Evolutionary conservation across 805 yeast species (phyloP), one percentile per base, ranked within the genome.

Genomic region (Priceomyces fermenticarens): DNA sequence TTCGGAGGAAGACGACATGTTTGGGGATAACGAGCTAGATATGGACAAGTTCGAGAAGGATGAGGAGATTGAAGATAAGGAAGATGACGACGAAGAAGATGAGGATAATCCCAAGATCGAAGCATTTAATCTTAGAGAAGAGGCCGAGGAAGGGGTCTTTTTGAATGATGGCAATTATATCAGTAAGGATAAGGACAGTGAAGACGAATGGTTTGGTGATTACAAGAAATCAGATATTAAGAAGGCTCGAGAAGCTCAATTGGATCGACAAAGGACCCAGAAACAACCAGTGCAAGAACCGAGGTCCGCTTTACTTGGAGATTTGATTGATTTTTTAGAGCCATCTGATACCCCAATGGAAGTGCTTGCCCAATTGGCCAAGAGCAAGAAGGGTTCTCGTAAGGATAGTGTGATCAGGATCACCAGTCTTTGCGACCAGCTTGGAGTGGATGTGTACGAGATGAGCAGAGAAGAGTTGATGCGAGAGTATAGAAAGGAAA

Each of bases 271-370:
- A 46, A 36, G 38, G 35, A 15, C 25, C 20, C 10, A 25, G 15
- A 35, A 32, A 11, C 36, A 70, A 35, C 42, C 35, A 4, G 46
- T 49, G 3, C 13, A n/a, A 8, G 20, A 25, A 14, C 34, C 45
- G 3, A 49, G 43, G 4, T 54, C 45, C 15, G 45, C 23, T 8
- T 36, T 58, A 15, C 42, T 69, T 8, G 34, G 14, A 29, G 36
- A 33, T 1, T 49, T 82, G n/a, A 71, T 81, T 3, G 56, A 43
- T 1, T n/a, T 52, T 1, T 53, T 83, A 30, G 75, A 80, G 35
- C 80, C 84, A 0, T 80, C 76, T 2, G 89, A 83, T 51, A 72
- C 80, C 0, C 73, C 83, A 2, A 46, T 77, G 55, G 87, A 83
- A 50, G 75, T 80, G 1, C 56, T 83, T 27, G 54, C 77, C 50